These are phyloP conservation scores for Extremus antarcticus DNA, from an alignment of 495 filamentous ascomycete genomes.

Conservation along the genomic window DNA sequence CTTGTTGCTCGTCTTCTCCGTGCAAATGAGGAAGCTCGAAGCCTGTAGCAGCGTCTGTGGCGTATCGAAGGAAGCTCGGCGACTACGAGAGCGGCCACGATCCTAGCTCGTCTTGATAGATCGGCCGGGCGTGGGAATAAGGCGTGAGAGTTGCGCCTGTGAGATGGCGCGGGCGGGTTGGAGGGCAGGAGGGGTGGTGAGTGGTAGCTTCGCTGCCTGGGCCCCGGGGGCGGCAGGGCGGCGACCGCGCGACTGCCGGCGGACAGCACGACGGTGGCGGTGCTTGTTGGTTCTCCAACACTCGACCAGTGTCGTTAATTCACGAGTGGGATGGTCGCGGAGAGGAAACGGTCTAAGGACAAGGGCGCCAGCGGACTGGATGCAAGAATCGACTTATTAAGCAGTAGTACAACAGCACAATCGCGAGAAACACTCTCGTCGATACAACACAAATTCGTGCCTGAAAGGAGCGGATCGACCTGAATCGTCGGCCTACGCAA, in stretches of 20 bases:
- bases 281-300: background rate
- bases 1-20: background rate
- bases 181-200: background rate
- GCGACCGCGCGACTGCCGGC: background rate
- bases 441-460: too few species aligned
- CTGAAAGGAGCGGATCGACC: too few species aligned
- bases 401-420: too few species aligned
- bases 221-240: background rate
- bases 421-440: too few species aligned
- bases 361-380: too few species aligned
- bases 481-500: too few species aligned
- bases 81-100: background rate
- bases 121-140: background rate
- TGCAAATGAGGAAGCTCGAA: background rate
- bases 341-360: too few species aligned
- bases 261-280: background rate
- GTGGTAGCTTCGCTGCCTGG: background rate
- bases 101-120: background rate
- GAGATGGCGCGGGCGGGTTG: background rate
- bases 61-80: background rate
- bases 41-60: background rate
- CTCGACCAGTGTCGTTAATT: too few species aligned
- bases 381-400: too few species aligned
- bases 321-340: too few species aligned
- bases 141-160: background rate